A percentile compares a stretch with the other conserved stretches of the same genome.
phyloP scores from a whole-genome alignment of 1,284 basidiomycete genomes.

The Gomphus bonarii region DNA sequence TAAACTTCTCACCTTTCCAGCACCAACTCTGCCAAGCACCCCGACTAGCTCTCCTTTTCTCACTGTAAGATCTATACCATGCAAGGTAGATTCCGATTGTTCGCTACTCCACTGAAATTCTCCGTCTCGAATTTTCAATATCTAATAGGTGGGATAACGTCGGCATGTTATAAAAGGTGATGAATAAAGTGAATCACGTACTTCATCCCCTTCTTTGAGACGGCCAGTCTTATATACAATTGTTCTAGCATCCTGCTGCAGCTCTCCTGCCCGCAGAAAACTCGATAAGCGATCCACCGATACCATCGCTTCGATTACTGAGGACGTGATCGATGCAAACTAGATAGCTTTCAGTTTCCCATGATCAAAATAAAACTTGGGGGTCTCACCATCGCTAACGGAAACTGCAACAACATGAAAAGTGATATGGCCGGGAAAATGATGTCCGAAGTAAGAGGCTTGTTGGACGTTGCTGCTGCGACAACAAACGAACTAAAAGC shows the following conservation, averaged over 20 bases:
- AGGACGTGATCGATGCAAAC: conserved; percentile 28
- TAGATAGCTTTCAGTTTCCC: conserved; percentile 18
- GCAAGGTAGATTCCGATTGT: no score
- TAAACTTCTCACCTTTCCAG: conserved; percentile 44
- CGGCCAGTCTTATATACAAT: no score
- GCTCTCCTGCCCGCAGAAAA: no score
- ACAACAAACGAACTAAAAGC: conserved; percentile 84
- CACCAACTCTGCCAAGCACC: no score
- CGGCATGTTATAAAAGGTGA: neutral
- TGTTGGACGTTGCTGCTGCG: conserved; percentile 59
- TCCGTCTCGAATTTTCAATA: conserved; percentile 61
- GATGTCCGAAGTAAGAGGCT: conserved; percentile 78
- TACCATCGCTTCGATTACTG: no score
- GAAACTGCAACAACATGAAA: conserved; percentile 86
- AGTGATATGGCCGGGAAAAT: conserved; percentile 93
- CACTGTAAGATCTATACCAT: conserved; percentile 11
- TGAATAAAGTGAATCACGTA: conserved; percentile 16
- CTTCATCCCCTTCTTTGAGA: conserved; percentile 44
- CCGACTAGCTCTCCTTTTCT: no score
- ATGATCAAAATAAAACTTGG: neutral
- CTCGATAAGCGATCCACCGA: neutral
- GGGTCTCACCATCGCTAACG: conserved; percentile 70
- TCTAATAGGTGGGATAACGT: conserved; percentile 23
- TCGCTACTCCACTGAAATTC: conserved; percentile 40
- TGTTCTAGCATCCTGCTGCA: no score